Conservation (phyloP, 148 eudicot species). For the Vaccinium darrowii region DNA sequence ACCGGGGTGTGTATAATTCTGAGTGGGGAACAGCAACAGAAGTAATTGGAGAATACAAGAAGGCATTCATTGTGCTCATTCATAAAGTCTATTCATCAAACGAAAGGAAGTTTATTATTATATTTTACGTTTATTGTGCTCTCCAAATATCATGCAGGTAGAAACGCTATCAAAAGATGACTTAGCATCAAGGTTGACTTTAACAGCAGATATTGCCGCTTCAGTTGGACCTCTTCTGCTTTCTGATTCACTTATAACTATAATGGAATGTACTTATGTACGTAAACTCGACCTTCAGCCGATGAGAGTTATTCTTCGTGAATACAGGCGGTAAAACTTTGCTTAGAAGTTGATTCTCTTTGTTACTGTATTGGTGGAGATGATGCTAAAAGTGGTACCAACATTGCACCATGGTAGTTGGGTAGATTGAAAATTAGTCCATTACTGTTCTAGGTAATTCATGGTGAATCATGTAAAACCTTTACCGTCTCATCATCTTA, state of each 20-base stretch:
- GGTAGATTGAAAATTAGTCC: not conserved
- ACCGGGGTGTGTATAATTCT: too few relatives aligned
- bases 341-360: not conserved
- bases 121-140: not conserved
- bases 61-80: too few relatives aligned
- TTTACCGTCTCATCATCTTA: not conserved
- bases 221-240: constrained; percentile 75
- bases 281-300: constrained; percentile 17
- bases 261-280: constrained; percentile 99
- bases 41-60: too few relatives aligned
- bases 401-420: constrained; percentile 12
- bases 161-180: constrained; percentile 82
- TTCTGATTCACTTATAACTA: constrained; percentile 66
- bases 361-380: not conserved
- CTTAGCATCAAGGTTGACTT: constrained; percentile 81
- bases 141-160: constrained; percentile 52
- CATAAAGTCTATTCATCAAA: not conserved
- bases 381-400: not conserved
- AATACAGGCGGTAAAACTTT: not conserved
- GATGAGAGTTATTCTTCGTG: not conserved
- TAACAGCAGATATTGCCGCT: constrained; percentile 69
- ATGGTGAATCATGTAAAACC: not conserved
- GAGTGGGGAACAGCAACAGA: too few relatives aligned
- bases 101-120: not conserved
- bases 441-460: not conserved